These are phyloP conservation scores for Solanum chmielewskii DNA, from an alignment of 257 asterid species.

Conservation along the genomic window DNA sequence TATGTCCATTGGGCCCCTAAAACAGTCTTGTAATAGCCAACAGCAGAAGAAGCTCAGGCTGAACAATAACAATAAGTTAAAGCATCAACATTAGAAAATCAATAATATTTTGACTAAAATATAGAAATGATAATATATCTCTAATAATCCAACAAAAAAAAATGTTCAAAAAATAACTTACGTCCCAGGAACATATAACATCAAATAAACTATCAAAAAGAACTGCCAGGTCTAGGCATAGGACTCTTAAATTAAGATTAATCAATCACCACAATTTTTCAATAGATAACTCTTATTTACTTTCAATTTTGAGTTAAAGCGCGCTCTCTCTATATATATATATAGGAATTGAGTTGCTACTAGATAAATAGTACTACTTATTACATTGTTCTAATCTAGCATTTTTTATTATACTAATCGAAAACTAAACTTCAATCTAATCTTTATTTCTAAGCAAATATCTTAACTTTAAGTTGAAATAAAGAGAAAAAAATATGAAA, in stretches of 20 bases:
- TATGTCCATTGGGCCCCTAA: neutral
- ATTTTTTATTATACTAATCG: neutral
- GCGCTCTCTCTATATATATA: too few species aligned
- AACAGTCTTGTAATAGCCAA: neutral
- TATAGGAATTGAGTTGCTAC: neutral
- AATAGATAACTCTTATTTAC: neutral
- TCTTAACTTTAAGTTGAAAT: too few species aligned
- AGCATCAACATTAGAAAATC: too few species aligned
- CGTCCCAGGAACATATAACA: neutral
- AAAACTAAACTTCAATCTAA: neutral
- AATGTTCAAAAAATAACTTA: too few species aligned
- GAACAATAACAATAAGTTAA: too few species aligned
- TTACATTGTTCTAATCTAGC: neutral
- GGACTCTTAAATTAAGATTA: neutral
- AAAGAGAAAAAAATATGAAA: too few species aligned
- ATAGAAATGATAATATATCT: too few species aligned
- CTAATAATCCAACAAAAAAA: neutral
- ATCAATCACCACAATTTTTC: neutral
- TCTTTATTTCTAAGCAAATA: too few species aligned
- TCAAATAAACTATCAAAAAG: neutral
- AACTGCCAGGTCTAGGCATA: neutral
- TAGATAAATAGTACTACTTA: neutral
- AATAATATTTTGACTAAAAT: neutral
- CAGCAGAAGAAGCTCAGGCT: neutral
- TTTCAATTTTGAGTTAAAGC: neutral